Evolutionary conservation across 2,329 filamentous ascomycete genomes (phyloP).

Genomic region (Trichoderma simmonsii): DNA sequence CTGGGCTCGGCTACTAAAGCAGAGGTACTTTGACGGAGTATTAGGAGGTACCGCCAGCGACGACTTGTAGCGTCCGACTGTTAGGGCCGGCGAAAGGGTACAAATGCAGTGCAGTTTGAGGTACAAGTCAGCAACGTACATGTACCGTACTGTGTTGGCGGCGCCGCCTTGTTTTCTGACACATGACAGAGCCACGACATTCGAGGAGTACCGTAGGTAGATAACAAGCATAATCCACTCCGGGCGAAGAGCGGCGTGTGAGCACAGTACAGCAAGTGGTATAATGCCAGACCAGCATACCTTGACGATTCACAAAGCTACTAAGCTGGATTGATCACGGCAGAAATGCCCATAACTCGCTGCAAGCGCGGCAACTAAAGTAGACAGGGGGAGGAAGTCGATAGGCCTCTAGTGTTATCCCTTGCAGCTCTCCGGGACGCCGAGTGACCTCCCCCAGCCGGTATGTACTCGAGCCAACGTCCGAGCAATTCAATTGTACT

Average conservation of each 20-base stretch:
- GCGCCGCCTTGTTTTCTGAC: neutral
- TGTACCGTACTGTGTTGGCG: neutral
- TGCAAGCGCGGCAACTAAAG: conserved; percentile 13
- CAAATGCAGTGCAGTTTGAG: neutral
- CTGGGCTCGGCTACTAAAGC: neutral
- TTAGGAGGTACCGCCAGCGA: neutral
- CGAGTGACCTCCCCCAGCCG: neutral
- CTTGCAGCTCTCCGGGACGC: neutral
- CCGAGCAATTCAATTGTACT: neutral
- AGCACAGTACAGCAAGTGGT: neutral
- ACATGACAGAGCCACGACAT: neutral
- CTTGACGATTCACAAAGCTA: neutral
- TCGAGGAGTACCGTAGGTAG: neutral
- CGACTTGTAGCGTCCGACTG: neutral
- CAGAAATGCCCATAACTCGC: neutral
- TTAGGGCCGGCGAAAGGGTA: neutral
- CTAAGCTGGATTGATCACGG: neutral
- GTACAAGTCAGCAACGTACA: neutral
- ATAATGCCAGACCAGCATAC: neutral
- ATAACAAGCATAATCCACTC: neutral
- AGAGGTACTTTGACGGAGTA: neutral
- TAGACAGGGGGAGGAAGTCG: neutral
- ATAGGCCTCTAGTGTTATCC: neutral
- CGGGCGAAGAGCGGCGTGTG: neutral
- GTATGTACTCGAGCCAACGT: neutral